These are phyloP conservation scores for Botrytis cinerea DNA, from an alignment of 2,329 filamentous ascomycete genomes.

Conservation along the genomic window DNA sequence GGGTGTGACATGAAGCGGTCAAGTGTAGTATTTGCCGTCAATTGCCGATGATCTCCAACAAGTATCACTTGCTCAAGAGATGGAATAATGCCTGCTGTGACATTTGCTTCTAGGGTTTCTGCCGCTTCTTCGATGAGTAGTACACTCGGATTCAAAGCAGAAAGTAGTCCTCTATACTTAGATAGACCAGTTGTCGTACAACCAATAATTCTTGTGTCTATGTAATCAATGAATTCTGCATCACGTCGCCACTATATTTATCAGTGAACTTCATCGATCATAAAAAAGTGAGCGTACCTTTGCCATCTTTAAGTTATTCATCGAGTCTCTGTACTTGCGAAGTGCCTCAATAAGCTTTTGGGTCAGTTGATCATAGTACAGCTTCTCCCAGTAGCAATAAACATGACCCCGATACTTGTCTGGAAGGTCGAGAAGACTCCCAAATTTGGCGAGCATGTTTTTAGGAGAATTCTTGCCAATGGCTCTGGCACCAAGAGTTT, in stretches of 20 bases:
- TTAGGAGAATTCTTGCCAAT: slow-evolving; percentile 29
- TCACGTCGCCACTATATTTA: slow-evolving; percentile 27
- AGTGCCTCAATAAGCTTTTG: slow-evolving; percentile 29
- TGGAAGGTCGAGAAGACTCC: slow-evolving; percentile 38
- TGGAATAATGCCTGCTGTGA: slow-evolving; percentile 61
- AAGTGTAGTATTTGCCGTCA: slow-evolving; percentile 62
- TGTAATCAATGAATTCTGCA: slow-evolving; percentile 62
- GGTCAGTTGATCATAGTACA: slow-evolving; percentile 32
- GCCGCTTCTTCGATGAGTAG: slow-evolving; percentile 72
- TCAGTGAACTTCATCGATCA: background rate
- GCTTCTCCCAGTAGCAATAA: slow-evolving; percentile 39
- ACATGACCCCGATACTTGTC: slow-evolving; percentile 34
- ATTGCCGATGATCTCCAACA: slow-evolving; percentile 69
- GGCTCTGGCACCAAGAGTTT: slow-evolving; percentile 13
- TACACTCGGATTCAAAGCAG: slow-evolving; percentile 59
- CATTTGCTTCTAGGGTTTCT: slow-evolving; percentile 56
- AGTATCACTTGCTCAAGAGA: slow-evolving; percentile 65
- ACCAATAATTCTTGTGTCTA: slow-evolving; percentile 43
- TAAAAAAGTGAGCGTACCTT: slow-evolving; percentile 29
- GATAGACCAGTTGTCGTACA: slow-evolving; percentile 67
- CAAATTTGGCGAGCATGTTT: slow-evolving; percentile 27
- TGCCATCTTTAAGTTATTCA: slow-evolving; percentile 30
- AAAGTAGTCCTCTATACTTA: slow-evolving; percentile 65
- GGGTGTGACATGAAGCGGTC: slow-evolving; percentile 56
- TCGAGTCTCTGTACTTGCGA: slow-evolving; percentile 31